Conservation (phyloP, 805 yeast species). For the Saccharomycopsis fibuligera region DNA sequence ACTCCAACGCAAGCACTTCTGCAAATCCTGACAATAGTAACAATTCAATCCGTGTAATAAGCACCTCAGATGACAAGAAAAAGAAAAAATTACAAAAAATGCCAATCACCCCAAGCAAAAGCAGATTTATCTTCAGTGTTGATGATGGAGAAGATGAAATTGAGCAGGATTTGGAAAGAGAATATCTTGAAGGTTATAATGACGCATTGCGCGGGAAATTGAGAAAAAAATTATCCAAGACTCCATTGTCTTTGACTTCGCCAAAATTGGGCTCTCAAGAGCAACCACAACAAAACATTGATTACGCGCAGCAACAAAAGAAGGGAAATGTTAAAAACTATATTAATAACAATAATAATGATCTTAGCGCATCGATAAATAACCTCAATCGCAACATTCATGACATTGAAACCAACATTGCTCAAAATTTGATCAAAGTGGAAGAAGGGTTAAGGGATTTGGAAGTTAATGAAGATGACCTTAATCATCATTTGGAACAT, state of each 20-base stretch:
- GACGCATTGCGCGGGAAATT: constrained; percentile 56
- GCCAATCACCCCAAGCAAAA: constrained; percentile 15
- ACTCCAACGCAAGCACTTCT: background rate
- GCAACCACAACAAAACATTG: background rate
- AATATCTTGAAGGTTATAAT: constrained; percentile 64
- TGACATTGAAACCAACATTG: constrained; percentile 22
- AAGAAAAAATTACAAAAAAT: constrained; percentile 18
- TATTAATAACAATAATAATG: background rate
- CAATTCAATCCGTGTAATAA: constrained; percentile 2
- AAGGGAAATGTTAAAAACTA: background rate
- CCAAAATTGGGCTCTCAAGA: constrained; percentile 5
- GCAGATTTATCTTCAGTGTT: constrained; percentile 52
- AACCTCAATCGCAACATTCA: constrained; percentile 6
- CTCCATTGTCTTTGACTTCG: constrained; percentile 12
- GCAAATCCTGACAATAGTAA: background rate
- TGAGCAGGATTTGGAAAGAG: constrained; percentile 49
- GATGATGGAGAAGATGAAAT: constrained; percentile 78
- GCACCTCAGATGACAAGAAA: constrained; percentile 4
- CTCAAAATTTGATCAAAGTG: constrained; percentile 24
- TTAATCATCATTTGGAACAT: constrained; percentile 9
- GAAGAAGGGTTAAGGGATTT: constrained; percentile 24
- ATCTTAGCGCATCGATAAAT: background rate
- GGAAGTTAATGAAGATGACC: constrained; percentile 25
- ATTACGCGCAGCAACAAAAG: background rate
- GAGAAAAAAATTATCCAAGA: constrained; percentile 29